Conservation (phyloP, 2,329 filamentous ascomycete genomes). For the Alternaria brassicae region DNA sequence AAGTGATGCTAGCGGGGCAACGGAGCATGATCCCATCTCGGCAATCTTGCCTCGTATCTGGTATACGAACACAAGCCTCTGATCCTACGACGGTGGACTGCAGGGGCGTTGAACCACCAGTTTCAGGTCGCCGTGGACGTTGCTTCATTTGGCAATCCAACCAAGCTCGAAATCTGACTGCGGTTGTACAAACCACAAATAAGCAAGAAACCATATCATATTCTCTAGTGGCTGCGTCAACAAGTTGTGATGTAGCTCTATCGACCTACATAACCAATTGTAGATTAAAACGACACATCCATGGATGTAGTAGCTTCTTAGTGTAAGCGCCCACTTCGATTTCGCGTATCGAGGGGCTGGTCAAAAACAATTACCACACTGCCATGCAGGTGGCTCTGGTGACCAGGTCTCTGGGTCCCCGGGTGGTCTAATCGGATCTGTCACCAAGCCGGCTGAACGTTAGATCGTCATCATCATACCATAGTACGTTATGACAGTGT, state of each 20-base stretch:
- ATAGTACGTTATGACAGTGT: too few species aligned
- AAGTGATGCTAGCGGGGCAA: background rate
- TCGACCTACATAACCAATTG: background rate
- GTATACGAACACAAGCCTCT: background rate
- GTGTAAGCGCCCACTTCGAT: background rate
- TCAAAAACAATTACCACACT: background rate
- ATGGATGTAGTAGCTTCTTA: background rate
- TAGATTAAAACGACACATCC: background rate
- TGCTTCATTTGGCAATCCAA: background rate
- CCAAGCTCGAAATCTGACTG: background rate
- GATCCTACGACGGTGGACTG: background rate
- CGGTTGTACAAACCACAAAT: background rate
- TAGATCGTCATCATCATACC: background rate
- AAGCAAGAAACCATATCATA: background rate
- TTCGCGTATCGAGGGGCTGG: conserved; percentile 6
- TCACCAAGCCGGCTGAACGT: background rate
- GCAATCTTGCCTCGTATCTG: background rate
- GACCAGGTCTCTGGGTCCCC: background rate
- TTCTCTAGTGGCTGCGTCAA: background rate
- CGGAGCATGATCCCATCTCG: background rate
- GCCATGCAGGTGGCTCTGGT: background rate
- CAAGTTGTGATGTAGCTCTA: background rate
- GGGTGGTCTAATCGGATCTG: background rate
- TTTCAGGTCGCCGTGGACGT: conserved; percentile 1
- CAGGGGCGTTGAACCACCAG: background rate